Evolutionary conservation across 305 asterid genomes (phyloP).

Genomic region (Lippia alba): DNA sequence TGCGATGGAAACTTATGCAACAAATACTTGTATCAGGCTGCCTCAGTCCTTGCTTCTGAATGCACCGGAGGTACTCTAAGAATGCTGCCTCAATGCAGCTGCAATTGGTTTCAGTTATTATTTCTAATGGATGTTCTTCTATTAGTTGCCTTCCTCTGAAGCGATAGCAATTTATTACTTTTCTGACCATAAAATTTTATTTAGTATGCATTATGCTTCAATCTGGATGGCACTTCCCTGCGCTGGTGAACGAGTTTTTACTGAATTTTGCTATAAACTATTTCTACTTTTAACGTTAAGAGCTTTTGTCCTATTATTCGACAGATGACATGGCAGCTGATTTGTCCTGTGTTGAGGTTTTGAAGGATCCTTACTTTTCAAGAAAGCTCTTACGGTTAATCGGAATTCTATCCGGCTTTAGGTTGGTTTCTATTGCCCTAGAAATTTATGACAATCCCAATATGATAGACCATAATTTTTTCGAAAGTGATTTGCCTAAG

Average conservation of each 20-base stretch:
- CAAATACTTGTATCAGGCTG: slow-evolving; percentile 64
- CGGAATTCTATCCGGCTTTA: slow-evolving; percentile 67
- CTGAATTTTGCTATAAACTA: slow-evolving; percentile 25
- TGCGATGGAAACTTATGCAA: slow-evolving; percentile 60
- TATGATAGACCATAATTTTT: slow-evolving; percentile 10
- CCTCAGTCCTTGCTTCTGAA: slow-evolving; percentile 58
- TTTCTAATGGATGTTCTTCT: slow-evolving; percentile 25
- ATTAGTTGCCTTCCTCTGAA: slow-evolving; percentile 23
- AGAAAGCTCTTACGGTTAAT: slow-evolving; percentile 80
- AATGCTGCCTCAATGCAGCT: slow-evolving; percentile 29
- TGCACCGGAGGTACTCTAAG: slow-evolving; percentile 63
- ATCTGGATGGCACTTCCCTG: slow-evolving; percentile 24
- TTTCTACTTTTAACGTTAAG: slow-evolving; percentile 14
- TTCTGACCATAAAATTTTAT: slow-evolving; percentile 12
- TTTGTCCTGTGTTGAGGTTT: slow-evolving; percentile 63
- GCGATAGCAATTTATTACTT: slow-evolving; percentile 17
- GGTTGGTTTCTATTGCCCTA: slow-evolving; percentile 55
- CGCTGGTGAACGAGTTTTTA: slow-evolving; percentile 22
- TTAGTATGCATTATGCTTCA: slow-evolving; percentile 5
- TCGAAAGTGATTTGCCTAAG: slow-evolving; percentile 20
- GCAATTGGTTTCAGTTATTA: slow-evolving; percentile 22
- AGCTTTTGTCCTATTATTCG: slow-evolving; percentile 33
- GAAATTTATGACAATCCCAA: slow-evolving; percentile 15
- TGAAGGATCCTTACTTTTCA: slow-evolving; percentile 85
- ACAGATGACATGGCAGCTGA: slow-evolving; percentile 70